phyloP scores from a whole-genome alignment of 495 filamentous ascomycete genomes.

The Aspergillus nanangensis region DNA sequence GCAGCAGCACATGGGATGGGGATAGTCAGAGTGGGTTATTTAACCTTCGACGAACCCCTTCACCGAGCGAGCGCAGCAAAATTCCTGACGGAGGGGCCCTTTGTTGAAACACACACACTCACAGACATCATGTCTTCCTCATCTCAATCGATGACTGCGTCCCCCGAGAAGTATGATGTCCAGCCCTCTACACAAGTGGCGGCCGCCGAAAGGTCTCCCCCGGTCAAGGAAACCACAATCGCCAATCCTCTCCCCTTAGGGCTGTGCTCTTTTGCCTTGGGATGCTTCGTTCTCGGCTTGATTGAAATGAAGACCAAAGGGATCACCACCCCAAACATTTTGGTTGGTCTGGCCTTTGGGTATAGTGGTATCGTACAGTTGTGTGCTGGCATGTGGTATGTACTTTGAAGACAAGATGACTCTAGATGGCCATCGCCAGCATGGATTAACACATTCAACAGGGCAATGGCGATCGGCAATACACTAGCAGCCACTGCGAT shows the following conservation, averaged over 20 bases:
- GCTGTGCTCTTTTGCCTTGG: constrained; percentile 76
- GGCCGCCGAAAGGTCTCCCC: background rate
- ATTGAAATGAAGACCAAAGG: constrained; percentile 63
- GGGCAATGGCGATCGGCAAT: constrained; percentile 55
- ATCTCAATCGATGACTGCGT: background rate
- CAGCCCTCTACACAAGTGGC: background rate
- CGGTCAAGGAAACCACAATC: constrained; percentile 61
- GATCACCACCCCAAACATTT: constrained; percentile 51
- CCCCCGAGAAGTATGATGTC: background rate
- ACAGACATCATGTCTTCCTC: background rate
- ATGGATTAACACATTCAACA: background rate
- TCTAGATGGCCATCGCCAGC: too few relatives aligned
- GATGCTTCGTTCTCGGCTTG: constrained; percentile 75
- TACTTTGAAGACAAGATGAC: too few relatives aligned
- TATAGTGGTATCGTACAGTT: constrained; percentile 81
- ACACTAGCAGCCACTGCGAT: constrained; percentile 92
- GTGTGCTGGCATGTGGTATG: constrained; percentile 87
- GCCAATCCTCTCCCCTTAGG: constrained; percentile 76
- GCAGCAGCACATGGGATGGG: too few relatives aligned
- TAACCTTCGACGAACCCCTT: background rate
- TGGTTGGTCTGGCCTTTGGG: constrained; percentile 58
- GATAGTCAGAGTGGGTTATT: too few relatives aligned
- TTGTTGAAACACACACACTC: background rate
- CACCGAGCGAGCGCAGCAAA: background rate
- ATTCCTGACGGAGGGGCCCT: background rate